Evolutionary conservation across 306 rosid species (phyloP), one percentile per base, ranked within the genome.

Genomic region (Senna siamea): DNA sequence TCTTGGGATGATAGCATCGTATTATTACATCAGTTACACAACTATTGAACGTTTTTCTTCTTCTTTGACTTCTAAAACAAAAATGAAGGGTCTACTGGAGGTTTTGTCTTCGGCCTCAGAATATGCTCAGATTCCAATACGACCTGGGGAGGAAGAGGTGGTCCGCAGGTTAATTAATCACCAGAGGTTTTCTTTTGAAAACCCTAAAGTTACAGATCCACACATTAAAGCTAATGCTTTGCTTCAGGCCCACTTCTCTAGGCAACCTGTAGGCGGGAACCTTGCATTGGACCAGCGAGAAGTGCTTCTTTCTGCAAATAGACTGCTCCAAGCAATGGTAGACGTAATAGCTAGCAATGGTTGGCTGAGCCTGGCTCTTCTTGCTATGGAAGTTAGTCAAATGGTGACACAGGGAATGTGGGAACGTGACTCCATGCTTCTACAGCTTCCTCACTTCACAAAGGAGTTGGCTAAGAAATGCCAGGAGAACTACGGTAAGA

Each of bases 381-480:
- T 91, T 71, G 85, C 97, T 13, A 93, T 93, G 98, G 98, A 93
- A 84, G 90, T 91, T 13, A 82, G 97, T 86, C 98, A 93, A 82
- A 89, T 93, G 98, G 91, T 93, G 66, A 93, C 96, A 12, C 98
- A 93, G 70, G 96, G 94, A 43, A 81, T 91, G 87, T 93, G 96
- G 98, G 94, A 89, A 55, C 85, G 93, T n/a, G 98, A 93, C 76
- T 87, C 97, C 23, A 88, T 89, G 96, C 90, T 93, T 41, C 80
- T 89, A 26, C 98, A 93, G 76, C 90, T 93, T 61, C 98, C 98
- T 67, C 97, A 88, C 81, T 91, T 93, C 82, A 89, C 96, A 22
- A 89, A 87, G 84, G 98, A 94, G 51, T 53, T 94, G 82, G 97
- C 97, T 5, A 91, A 77, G 86, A 88, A 75, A 81, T 89, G 93